Base-by-base conservation (phyloP, 2,329 filamentous ascomycete species). In the Coniochaeta pulveracea region DNA sequence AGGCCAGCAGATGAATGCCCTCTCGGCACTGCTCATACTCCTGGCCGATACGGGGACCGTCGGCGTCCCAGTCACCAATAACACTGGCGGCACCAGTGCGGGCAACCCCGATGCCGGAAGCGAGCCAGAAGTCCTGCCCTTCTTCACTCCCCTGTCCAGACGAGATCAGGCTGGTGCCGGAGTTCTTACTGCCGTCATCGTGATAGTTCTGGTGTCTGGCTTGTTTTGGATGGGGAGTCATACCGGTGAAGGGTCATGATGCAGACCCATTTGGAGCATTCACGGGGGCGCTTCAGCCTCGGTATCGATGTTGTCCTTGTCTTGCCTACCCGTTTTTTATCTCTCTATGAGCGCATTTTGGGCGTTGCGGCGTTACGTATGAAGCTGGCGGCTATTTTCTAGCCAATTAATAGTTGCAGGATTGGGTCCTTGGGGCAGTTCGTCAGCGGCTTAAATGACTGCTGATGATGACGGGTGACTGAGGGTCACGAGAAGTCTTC, bases 1-100 rank as follows among this genome's bases (percentile, higher is more conserved):
- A 36, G 66, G 69, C 10, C 64, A 72, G 47, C 55, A 70, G 48
- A 66, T 72, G 53, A 65, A 60, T 38, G 66, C 60, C 0, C 52
- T 70, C 17, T 61, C 62, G 15, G 57, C 69, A 6, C 54, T 74
- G 32, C 59, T 59, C 22, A 61, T 57, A 5, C 54, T 61, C 22
- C 46, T 70, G 16, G 45, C 66, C 12, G 45, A 52, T 11, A 39
- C 51, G 16, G 32, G 46, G 21, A 25, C 35, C 1, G 39, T 44
- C 3, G 6, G 19, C 0, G 37, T 38, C 2, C 56, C 58, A 4
- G 41, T 58, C 23, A 61, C 59, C 0, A 57, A 57, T 6, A 38
- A 30, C 1, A 66, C 61, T 2, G 66, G 65, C 26, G 68, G 66
- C 14, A 64, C 52, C 10, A 54, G 49, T 34, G 19, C 35, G 21